These are phyloP conservation scores for Stramenopiles sp. DNA, from an alignment of 352 stramenopile genomes.

Conservation along the genomic window DNA sequence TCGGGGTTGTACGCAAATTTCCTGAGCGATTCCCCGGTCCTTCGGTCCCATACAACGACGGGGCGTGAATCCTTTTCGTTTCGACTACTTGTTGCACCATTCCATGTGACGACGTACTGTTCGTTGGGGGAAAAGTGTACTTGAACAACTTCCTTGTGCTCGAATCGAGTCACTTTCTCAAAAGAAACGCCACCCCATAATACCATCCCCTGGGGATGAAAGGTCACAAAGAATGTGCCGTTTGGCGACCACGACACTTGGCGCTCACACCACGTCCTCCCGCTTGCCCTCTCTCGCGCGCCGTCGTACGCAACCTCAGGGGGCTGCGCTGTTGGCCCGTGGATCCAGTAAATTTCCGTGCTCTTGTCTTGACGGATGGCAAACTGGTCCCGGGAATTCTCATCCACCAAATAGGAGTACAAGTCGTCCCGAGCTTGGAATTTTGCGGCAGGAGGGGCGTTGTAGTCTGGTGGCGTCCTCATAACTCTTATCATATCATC, in stretches of 20 bases:
- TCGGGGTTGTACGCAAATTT: constrained; percentile 33
- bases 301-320: constrained; percentile 80
- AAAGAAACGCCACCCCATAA: constrained; percentile 89
- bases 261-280: constrained; percentile 90
- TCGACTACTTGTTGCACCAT: constrained; percentile 44
- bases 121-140: constrained; percentile 83
- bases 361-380: constrained; percentile 75
- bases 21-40: constrained; percentile 56
- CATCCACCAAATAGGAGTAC: constrained; percentile 73
- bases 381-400: constrained; percentile 74
- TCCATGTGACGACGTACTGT: constrained; percentile 88
- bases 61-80: constrained; percentile 54
- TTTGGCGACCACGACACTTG: constrained; percentile 91
- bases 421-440: constrained; percentile 75
- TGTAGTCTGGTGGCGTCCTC: constrained; percentile 44
- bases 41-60: constrained; percentile 90
- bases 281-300: constrained; percentile 75
- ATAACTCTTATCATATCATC: constrained; percentile 53
- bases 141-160: constrained; percentile 77
- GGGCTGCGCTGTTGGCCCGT: constrained; percentile 24
- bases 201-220: constrained; percentile 85
- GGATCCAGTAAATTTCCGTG: constrained; percentile 87
- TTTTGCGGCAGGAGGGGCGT: constrained; percentile 46
- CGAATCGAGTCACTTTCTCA: constrained; percentile 88
- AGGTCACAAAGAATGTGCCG: constrained; percentile 90